Evolutionary conservation across 495 filamentous ascomycete species (phyloP).

Genomic region (Neurospora tetraspora): DNA sequence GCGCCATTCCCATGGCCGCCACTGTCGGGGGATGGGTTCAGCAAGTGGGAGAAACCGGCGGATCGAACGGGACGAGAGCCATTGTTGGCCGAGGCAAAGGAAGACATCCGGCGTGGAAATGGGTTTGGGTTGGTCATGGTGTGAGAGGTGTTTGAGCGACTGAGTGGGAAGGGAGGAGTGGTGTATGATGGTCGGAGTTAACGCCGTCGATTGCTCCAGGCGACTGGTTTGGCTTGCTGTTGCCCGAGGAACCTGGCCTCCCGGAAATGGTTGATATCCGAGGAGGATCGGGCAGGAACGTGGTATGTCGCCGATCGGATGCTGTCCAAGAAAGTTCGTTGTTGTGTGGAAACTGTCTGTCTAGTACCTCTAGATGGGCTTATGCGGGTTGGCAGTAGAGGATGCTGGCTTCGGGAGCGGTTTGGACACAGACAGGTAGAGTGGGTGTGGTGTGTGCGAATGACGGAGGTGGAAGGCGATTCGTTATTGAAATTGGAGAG

Average conservation of each 20-base stretch:
- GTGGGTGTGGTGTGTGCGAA: neutral
- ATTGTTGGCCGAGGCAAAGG: slow-evolving; percentile 46
- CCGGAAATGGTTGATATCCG: neutral
- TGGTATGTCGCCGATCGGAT: neutral
- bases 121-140: neutral
- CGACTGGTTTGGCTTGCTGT: neutral
- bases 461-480: neutral
- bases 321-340: neutral
- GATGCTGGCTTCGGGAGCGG: neutral
- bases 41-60: slow-evolving; percentile 51
- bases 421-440: neutral
- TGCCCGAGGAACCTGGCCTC: neutral
- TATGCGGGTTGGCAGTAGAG: neutral
- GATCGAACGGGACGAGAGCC: slow-evolving; percentile 36
- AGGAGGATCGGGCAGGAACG: neutral
- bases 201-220: neutral
- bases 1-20: slow-evolving; percentile 26
- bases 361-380: neutral
- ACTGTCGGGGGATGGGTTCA: slow-evolving; percentile 41
- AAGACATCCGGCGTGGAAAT: slow-evolving; percentile 43
- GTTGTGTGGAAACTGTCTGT: neutral
- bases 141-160: neutral
- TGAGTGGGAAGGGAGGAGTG: neutral
- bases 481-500: neutral
- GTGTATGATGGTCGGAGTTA: neutral